These are phyloP conservation scores for Torulaspora delbrueckii DNA, from an alignment of 805 yeast species.

Conservation along the genomic window DNA sequence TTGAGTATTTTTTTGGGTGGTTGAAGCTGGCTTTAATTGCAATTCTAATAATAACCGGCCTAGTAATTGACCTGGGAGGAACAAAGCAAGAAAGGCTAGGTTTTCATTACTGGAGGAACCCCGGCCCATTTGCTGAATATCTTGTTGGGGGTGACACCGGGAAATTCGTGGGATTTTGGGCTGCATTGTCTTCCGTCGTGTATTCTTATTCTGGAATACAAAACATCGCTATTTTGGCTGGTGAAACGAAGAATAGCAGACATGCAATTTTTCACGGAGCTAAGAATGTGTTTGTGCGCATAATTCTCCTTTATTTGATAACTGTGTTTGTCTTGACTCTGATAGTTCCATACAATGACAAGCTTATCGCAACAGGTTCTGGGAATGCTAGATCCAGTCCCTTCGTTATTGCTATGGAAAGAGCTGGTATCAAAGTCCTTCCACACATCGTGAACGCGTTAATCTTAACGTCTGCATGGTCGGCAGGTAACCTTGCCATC, in stretches of 20 bases:
- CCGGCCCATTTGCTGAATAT: constrained; percentile 46
- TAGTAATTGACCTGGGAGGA: constrained; percentile 48
- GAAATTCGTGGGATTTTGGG: constrained; percentile 58
- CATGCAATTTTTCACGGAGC: constrained; percentile 77
- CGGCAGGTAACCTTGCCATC: constrained; percentile 70
- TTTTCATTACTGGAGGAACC: constrained; percentile 46
- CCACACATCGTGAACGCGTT: constrained; percentile 70
- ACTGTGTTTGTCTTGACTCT: constrained; percentile 56
- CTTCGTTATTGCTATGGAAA: constrained; percentile 63
- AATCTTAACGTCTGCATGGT: constrained; percentile 60
- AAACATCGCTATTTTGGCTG: neutral
- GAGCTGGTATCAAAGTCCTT: constrained; percentile 61
- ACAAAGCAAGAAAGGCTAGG: constrained; percentile 48
- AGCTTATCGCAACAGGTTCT: constrained; percentile 44
- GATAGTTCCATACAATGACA: constrained; percentile 57
- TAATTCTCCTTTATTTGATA: constrained; percentile 58
- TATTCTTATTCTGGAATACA: neutral
- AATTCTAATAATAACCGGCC: constrained; percentile 45
- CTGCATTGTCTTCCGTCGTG: constrained; percentile 72
- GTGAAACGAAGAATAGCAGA: constrained; percentile 50
- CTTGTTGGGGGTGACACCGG: constrained; percentile 34
- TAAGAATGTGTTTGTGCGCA: neutral
- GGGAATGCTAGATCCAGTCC: constrained; percentile 62
- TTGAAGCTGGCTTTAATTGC: constrained; percentile 41
- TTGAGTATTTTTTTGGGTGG: constrained; percentile 39